Base-by-base conservation (phyloP, 2,329 filamentous ascomycete genomes). In the Fusarium sp. region DNA sequence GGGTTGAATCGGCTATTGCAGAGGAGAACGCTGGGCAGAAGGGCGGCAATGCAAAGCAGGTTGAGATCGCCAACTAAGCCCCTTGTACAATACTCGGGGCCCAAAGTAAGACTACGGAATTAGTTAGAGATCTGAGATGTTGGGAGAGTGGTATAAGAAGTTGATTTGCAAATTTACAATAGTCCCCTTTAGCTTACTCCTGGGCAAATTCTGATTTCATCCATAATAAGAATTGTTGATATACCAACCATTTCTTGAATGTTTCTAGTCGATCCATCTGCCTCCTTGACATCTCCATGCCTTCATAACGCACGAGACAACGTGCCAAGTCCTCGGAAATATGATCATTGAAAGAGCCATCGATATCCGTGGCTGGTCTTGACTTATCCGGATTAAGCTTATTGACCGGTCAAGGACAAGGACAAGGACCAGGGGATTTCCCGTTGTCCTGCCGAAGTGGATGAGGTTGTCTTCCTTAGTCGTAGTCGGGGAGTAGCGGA, bases 241-340 rank as follows among this genome's bases (percentile, higher is more conserved):
- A 7, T 13, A 6, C 12, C 11, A 16, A 47, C 10, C 22, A 47
- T 30, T 15, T 4, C 3, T 33, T 33, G 12, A 26, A 5, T 26
- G 7, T 26, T 44, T 44, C 16, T 24, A 26, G 47, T 6, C 9
- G 6, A 35, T 35, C 9, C 9, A 20, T 26, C 13, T 51, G 6
- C n/a, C 30, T 2, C 8, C 12, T 11, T 51, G 30, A 11, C 2
- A 35, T 20, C 30, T 2, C 20, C 7, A 51, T 24, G 16, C 13
- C n/a, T 14, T 3, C 0, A 5, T 33, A 26, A 15, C 9, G 30
- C 4, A 36, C n/a, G 1, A 28, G 14, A n/a, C 13, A 4, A 7
- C 5, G 5, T 13, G 33, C 4, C 33, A 38, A 36, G 20, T 7
- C 20, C 10, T n/a, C 24, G 24, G 20, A 28, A n/a, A 28, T 36